Evolutionary conservation across 2,329 filamentous ascomycete genomes (phyloP), one percentile per base, ranked within the genome.

Genomic region (Aspergillus sojae): DNA sequence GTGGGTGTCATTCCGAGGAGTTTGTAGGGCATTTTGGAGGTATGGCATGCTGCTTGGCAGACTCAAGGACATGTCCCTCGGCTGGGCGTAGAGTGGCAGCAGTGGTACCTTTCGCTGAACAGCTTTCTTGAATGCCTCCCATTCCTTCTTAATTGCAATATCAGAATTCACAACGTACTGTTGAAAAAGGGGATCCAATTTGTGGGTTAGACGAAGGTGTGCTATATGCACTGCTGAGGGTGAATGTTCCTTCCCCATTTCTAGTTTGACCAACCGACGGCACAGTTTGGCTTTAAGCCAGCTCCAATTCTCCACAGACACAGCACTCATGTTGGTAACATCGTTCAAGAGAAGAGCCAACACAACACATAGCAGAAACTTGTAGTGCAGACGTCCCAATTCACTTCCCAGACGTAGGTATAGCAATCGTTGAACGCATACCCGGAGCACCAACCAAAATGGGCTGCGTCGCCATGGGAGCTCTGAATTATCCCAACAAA

Each of bases 401-500:
- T 82, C 73, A 1, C 71, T 65, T 0, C 82, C 82, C 1, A 84
- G 67, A 0, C 69, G 28, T 1, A 78, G 64, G 30, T 76, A 80
- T 0, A 91, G 77, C 9, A 83, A 79, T 0, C 88, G 81, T 57
- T 88, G 82, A 1, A 86, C 68, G 0, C 82, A 79, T 1, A 91
- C 87, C 0, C 88, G 84, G 5, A 91, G 72, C 0, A 88, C 77
- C 0, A 92, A 82, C 84, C 88, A 92, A 58, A 85, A 82, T 0
- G 89, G 82, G 1, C 83, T 83, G 43, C 90, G 79, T 21, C 89
- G 80, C 89, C 89, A 92, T 0, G 88, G 88, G 0, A 79, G 71
- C 1, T 81, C 73, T 0, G 81, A 78, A 0, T 82, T 71, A 0
- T 75, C 70, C 71, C 86, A 83, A 14, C 80, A 81, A 0, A 90